Conservation (phyloP, 2,329 filamentous ascomycete genomes). For the Aspergillus fumigatus region DNA sequence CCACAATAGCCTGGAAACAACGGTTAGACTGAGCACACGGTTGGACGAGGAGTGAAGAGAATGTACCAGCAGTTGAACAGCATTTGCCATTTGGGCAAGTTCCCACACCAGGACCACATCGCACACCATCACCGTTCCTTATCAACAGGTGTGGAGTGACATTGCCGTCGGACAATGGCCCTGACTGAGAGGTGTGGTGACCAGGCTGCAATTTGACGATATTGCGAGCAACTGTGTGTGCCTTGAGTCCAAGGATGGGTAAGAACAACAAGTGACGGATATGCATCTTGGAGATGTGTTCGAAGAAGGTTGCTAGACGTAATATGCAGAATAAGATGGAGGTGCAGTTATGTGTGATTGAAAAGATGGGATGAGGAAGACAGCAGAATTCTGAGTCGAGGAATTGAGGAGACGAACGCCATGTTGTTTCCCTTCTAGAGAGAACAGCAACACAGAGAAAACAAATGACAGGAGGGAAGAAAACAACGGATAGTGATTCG, state of each 20-base stretch:
- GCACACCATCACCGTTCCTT: constrained; percentile 17
- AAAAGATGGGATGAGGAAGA: constrained; percentile 4
- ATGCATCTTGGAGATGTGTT: constrained; percentile 18
- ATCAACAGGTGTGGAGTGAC: constrained; percentile 4
- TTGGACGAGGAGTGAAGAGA: neutral
- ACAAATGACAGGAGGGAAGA: neutral
- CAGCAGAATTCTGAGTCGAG: neutral
- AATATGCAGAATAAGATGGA: constrained; percentile 21
- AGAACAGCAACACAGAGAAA: neutral
- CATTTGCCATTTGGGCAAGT: constrained; percentile 33
- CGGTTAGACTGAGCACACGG: neutral
- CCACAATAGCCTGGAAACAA: constrained; percentile 36
- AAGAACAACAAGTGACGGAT: constrained; percentile 11
- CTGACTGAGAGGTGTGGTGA: constrained; percentile 3
- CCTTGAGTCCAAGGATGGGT: constrained; percentile 10
- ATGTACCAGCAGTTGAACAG: constrained; percentile 37
- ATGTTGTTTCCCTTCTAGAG: neutral
- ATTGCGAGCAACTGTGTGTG: constrained; percentile 10
- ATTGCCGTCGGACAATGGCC: neutral
- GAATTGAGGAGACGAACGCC: neutral
- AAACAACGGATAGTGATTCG: neutral
- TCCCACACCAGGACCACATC: constrained; percentile 33
- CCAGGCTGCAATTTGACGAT: constrained; percentile 7
- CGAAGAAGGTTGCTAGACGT: constrained; percentile 8
- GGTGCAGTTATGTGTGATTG: constrained; percentile 5